Evolutionary conservation across 2,329 filamentous ascomycete genomes (phyloP), one percentile per base, ranked within the genome.

Genomic region (Aspergillus carbonarius): DNA sequence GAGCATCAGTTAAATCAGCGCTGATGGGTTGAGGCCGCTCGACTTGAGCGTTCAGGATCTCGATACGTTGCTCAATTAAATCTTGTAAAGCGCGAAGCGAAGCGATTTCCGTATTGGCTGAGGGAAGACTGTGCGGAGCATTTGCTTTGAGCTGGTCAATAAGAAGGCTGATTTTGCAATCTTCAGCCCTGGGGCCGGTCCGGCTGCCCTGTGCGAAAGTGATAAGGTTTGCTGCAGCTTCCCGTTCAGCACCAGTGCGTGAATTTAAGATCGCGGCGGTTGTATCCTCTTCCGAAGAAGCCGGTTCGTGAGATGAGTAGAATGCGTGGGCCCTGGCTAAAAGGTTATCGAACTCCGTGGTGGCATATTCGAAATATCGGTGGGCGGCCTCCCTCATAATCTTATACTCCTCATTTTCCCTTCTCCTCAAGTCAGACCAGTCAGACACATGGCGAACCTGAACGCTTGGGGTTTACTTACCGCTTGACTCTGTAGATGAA

Each of bases 401-500:
- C 23, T 63, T 61, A 17, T 58, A 27, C 23, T 66, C 62, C 13
- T 63, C 56, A 47, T 67, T 63, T 60, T 70, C 65, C 58, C 65
- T 67, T 54, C 25, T 47, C 54, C 49, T 10, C 55, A 27, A 10
- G 53, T 66, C 55, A 65, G 61, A 42, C 32, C 56, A 30, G 44
- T 48, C 44, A 48, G 44, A 48, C 6, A 30, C 27, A n/a, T 30
- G 18, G 27, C 25, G 5, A 30, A 32, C 7, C 9, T 10, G 15
- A 7, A 48, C 15, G 15, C 25, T n/a, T 18, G 50, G n/a, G 27
- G 30, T 17, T 9, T 39, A 63, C 68, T 51, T 53, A 70, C 77
- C 72, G 74, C 70, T 85, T 85, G 64, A 86, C 78, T 62, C 82
- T 82, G 69, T 81, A 78, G 59, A 96, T 85, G 72, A 96, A 92